phyloP scores from a whole-genome alignment of 2,329 filamentous ascomycete species.

The Raffaelea albimanens region DNA sequence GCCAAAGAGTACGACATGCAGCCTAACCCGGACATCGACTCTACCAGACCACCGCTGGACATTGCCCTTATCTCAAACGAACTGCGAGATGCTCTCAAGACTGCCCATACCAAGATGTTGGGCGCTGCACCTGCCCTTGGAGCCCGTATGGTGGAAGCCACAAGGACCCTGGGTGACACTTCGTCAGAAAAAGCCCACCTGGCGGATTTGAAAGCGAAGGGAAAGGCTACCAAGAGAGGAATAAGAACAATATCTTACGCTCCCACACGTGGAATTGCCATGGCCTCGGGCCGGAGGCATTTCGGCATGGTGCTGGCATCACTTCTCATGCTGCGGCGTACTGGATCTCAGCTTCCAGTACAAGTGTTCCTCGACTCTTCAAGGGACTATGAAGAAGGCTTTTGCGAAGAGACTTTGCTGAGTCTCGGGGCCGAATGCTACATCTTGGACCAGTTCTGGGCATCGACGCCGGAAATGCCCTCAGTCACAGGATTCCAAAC shows the following conservation, averaged over 20 bases:
- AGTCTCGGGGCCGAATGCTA: conserved; percentile 23
- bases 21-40: conserved; percentile 3
- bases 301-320: conserved; percentile 40
- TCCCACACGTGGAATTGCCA: conserved; percentile 36
- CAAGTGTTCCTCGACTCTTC: conserved; percentile 25
- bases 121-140: not conserved
- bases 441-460: conserved; percentile 20
- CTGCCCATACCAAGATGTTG: conserved; percentile 1
- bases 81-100: conserved; percentile 3
- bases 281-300: conserved; percentile 36
- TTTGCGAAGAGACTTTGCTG: conserved; percentile 22
- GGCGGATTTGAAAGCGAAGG: too few species aligned
- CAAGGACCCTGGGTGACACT: not conserved
- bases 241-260: too few species aligned
- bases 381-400: conserved; percentile 18
- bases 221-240: too few species aligned
- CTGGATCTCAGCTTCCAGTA: conserved; percentile 39
- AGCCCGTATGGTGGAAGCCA: conserved; percentile 4
- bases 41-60: conserved; percentile 3
- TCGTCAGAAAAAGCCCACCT: too few species aligned
- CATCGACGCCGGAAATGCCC: conserved; percentile 11
- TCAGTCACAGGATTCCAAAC: conserved; percentile 37
- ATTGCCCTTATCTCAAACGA: conserved; percentile 4
- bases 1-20: conserved; percentile 6
- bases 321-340: conserved; percentile 40